Evolutionary conservation across 2,329 filamentous ascomycete genomes (phyloP), one percentile per base, ranked within the genome.

Genomic region (Epichloe aotearoae): DNA sequence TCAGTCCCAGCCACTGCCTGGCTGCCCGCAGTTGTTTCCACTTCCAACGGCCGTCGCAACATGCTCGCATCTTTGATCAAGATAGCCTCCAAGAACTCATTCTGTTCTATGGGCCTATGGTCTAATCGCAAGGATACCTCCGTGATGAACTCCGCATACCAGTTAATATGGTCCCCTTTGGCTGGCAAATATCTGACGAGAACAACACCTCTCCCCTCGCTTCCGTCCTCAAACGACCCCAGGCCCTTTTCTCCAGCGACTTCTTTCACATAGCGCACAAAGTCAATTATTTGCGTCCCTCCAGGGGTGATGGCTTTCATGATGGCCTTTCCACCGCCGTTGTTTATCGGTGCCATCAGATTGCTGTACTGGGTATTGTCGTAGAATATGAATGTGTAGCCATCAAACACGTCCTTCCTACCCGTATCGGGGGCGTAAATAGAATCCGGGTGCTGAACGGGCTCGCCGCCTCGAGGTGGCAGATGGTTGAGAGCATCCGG

Each of bases 31-130:
- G 56, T 46, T 3, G 62, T 62, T 39, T 68, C 67, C 10, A 78
- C 68, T 56, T 84, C 75, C 3, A 94, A 74, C 5, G 82, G 76
- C 38, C 82, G 78, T 52, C 86, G 82, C 19, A 97, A 72, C 42
- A 78, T 75, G 53, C 77, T 80, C 6, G 88, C 80, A 67, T 97
- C 84, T 47, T 84, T 85, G n/a, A 74, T 81, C 30, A 97, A 69
- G 44, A 98, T 93, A 1, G 86, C 86, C 64, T 95, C 88, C 2
- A 98, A 74, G 55, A 98, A 95, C 59, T 96, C 90, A 52, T 85
- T 89, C 61, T 96, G 89, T 58, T 91, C 82, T 49, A 96, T 83
- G 2, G 89, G 82, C 4, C 88, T 80, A 63, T 95, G 89, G 54
- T 89, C 84, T 12, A 94, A 75, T 44, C 80, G 73, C 19, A 83